phyloP scores from a whole-genome alignment of 768 basidiomycete genomes.

The Cystofilobasidium macerans region DNA sequence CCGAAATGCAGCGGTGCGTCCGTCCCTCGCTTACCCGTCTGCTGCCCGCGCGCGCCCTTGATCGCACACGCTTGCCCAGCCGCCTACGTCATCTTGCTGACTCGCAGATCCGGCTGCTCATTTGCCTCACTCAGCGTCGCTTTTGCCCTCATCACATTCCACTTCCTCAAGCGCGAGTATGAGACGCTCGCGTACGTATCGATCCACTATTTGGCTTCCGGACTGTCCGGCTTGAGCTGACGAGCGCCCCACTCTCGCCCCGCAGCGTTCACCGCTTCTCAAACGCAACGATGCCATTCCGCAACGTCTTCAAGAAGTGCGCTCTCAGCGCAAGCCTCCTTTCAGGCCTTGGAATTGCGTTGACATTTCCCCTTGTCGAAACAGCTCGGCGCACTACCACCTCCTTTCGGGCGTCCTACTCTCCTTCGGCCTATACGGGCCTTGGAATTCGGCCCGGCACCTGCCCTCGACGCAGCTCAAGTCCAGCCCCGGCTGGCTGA shows the following conservation, averaged over 20 bases:
- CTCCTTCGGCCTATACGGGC: conserved; percentile 69
- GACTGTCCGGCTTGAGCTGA: background rate
- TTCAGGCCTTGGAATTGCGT: background rate
- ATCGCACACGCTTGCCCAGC: no score
- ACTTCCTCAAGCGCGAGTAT: conserved; percentile 82
- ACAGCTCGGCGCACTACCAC: conserved; percentile 81
- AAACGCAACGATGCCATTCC: conserved; percentile 79
- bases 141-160: conserved; percentile 60
- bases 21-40: background rate
- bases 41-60: no score
- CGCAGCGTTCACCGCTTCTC: conserved; percentile 85
- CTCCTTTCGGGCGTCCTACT: conserved; percentile 65
- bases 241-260: background rate
- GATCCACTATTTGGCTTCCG: background rate
- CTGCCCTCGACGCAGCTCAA: conserved; percentile 52
- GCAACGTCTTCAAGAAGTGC: conserved; percentile 82
- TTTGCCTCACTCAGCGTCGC: conserved; percentile 28
- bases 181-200: conserved; percentile 72
- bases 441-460: conserved; percentile 58
- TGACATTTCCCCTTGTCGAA: background rate
- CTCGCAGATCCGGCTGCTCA: background rate
- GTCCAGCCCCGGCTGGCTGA: conserved; percentile 57
- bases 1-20: conserved; percentile 58
- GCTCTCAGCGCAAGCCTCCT: conserved; percentile 27
- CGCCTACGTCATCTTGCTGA: background rate